These are phyloP conservation scores for Prunus davidiana DNA, from an alignment of 306 rosid species.

Conservation along the genomic window DNA sequence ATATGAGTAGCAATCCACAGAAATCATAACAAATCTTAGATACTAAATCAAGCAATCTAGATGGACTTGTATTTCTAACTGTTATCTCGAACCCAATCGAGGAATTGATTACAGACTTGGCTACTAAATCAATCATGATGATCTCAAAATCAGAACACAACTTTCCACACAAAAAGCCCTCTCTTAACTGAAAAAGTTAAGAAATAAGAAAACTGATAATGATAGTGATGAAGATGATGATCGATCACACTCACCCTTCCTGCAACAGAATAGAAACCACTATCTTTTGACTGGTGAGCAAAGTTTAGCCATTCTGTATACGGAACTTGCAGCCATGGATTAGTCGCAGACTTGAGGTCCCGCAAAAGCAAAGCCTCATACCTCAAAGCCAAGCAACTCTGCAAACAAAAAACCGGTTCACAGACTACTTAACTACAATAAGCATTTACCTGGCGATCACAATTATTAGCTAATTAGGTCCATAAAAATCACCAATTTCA, in stretches of 20 bases:
- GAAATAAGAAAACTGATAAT: no score
- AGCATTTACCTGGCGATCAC: neutral
- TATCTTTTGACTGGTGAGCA: no score
- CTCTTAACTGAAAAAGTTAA: neutral
- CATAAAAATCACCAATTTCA: neutral
- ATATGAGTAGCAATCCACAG: neutral
- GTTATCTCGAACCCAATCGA: neutral
- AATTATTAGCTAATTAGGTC: neutral
- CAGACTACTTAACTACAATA: neutral
- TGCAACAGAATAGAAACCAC: no score
- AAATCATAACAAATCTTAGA: neutral
- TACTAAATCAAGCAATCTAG: neutral
- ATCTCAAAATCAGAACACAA: neutral
- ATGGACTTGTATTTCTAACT: neutral
- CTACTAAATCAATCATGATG: neutral
- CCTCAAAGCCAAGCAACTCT: slow-evolving; percentile 90
- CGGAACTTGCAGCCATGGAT: slow-evolving; percentile 26
- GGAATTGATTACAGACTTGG: neutral
- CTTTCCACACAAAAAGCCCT: neutral
- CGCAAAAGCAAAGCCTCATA: slow-evolving; percentile 79
- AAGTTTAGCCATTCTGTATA: no score
- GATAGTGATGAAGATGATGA: no score
- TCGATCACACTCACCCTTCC: no score
- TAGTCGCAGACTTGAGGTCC: slow-evolving; percentile 46
- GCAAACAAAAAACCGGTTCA: slow-evolving; percentile 8